These are phyloP conservation scores for Aspergillus flavus DNA, from an alignment of 2,329 filamentous ascomycete genomes.

Conservation along the genomic window DNA sequence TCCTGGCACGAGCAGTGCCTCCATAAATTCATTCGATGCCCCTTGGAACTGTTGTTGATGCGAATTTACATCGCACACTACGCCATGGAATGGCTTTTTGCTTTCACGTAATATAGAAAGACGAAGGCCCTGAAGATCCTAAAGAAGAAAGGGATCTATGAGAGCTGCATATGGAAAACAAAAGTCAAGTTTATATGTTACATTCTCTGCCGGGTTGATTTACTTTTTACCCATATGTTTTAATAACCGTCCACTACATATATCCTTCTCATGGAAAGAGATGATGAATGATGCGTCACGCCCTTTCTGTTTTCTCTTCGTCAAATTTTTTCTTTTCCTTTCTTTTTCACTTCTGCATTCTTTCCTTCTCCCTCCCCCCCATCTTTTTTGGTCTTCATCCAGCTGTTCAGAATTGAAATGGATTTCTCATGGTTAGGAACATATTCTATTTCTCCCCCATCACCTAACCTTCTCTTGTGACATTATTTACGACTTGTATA, in stretches of 20 bases:
- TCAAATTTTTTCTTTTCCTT: neutral
- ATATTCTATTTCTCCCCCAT: neutral
- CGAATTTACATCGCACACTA: neutral
- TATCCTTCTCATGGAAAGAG: slow-evolving; percentile 1
- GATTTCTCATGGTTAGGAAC: neutral
- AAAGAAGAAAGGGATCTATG: slow-evolving; percentile 1
- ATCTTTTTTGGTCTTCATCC: neutral
- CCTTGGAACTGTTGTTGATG: neutral
- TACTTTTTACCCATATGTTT: neutral
- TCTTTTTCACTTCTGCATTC: neutral
- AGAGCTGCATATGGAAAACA: neutral
- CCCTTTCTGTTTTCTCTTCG: neutral
- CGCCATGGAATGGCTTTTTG: neutral
- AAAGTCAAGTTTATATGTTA: neutral
- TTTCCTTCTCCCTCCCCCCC: neutral
- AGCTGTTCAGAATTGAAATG: neutral
- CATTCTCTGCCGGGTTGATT: neutral
- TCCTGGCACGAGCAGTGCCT: slow-evolving; percentile 47
- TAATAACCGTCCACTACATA: slow-evolving; percentile 3
- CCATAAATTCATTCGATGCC: slow-evolving; percentile 22
- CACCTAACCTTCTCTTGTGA: neutral
- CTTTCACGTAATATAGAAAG: neutral
- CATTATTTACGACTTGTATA: neutral
- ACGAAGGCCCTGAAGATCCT: neutral
- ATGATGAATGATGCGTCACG: slow-evolving; percentile 13